These are phyloP conservation scores for Myxozyma geophila DNA, from an alignment of 805 yeast genomes.

Conservation along the genomic window DNA sequence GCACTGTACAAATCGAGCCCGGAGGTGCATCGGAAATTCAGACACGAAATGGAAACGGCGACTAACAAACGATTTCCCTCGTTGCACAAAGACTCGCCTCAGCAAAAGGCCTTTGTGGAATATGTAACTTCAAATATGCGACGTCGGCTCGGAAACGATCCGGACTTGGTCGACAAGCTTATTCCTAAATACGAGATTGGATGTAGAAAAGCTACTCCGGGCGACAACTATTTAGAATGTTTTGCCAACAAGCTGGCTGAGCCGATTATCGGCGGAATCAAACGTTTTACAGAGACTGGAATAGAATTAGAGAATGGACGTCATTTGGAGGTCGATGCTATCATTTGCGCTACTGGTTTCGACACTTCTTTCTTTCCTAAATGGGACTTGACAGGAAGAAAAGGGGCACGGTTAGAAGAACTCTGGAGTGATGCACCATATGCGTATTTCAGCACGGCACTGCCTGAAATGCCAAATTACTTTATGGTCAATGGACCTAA, in stretches of 20 bases:
- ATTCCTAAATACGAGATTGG: conserved; percentile 35
- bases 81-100: conserved; percentile 11
- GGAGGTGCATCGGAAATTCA: conserved; percentile 31
- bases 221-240: conserved; percentile 35
- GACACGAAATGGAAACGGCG: conserved; percentile 37
- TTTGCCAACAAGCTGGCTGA: conserved; percentile 26
- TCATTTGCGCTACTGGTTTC: conserved; percentile 28
- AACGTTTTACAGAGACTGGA: conserved; percentile 30
- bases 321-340: conserved; percentile 11
- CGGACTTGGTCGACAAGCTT: conserved; percentile 25
- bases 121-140: conserved; percentile 10
- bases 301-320: conserved; percentile 30
- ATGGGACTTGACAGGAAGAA: conserved; percentile 31
- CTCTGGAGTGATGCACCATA: conserved; percentile 29
- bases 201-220: conserved; percentile 39
- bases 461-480: conserved; percentile 35
- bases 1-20: conserved; percentile 27
- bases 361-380: conserved; percentile 34
- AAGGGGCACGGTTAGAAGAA: conserved; percentile 27
- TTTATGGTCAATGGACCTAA: conserved; percentile 35
- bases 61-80: conserved; percentile 19
- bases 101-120: conserved; percentile 18
- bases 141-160: conserved; percentile 6
- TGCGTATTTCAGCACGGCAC: conserved; percentile 32
- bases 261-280: conserved; percentile 27